Evolutionary conservation across 1,284 basidiomycete genomes (phyloP).

Genomic region (Tylopilus sp.): DNA sequence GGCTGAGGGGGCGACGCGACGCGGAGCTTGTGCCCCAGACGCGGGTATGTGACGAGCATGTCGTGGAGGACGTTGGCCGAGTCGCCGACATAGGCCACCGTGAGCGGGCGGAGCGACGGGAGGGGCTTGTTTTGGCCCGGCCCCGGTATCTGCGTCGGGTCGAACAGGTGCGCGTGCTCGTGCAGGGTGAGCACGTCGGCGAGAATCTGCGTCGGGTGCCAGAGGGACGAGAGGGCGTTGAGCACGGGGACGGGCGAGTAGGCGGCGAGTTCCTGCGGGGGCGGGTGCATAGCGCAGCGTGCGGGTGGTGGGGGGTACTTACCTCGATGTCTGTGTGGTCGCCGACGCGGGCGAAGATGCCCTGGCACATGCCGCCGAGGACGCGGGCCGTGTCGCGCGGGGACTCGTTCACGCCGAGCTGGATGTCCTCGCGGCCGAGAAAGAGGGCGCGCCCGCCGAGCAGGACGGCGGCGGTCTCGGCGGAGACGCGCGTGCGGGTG

Average conservation of each 20-base stretch:
- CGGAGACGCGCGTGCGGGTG: constrained; percentile 88
- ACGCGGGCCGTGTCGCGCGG: constrained; percentile 85
- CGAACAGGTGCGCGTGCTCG: constrained; percentile 66
- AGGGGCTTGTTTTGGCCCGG: constrained; percentile 28
- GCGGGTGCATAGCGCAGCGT: neutral
- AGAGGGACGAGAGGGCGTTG: constrained; percentile 93
- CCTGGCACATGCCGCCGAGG: constrained; percentile 92
- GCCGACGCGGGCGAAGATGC: constrained; percentile 95
- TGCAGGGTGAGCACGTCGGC: constrained; percentile 91
- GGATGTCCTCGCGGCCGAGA: constrained; percentile 89
- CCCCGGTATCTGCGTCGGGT: constrained; percentile 16
- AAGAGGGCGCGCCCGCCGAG: constrained; percentile 93
- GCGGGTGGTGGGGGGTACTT: constrained; percentile 21
- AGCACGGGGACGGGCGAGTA: constrained; percentile 91
- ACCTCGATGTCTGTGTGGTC: constrained; percentile 93
- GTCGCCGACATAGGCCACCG: constrained; percentile 93
- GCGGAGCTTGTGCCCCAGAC: constrained; percentile 84
- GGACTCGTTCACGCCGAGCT: constrained; percentile 94
- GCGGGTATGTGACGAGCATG: constrained; percentile 93
- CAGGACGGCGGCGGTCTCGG: constrained; percentile 75
- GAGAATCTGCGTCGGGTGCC: constrained; percentile 96
- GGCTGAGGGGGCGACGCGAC: constrained; percentile 73
- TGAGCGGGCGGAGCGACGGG: constrained; percentile 61
- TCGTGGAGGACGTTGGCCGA: constrained; percentile 96
- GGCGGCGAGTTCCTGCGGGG: constrained; percentile 75